Percentiles rank a stretch among this genome's conserved stretches.
Evolutionary conservation across 1,284 basidiomycete genomes (phyloP).

Genomic region (Sporisorium graminicola): DNA sequence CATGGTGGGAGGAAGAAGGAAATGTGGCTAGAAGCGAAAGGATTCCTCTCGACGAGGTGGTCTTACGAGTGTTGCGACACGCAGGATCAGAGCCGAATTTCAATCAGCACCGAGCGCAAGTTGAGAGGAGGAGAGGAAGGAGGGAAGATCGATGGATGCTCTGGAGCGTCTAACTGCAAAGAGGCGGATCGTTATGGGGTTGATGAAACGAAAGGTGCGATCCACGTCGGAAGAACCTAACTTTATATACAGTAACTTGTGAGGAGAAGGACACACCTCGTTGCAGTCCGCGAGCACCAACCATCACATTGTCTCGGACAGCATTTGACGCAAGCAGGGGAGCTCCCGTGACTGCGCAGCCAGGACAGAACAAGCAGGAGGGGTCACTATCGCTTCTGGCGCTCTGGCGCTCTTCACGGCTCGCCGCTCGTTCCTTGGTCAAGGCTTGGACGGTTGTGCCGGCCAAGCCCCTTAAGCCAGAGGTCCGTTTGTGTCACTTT

Average conservation of each 20-base stretch:
- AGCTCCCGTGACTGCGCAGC: not conserved
- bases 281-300: not conserved
- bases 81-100: slow-evolving; percentile 14
- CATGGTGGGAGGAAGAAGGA: slow-evolving; percentile 39
- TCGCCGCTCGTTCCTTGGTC: too few relatives aligned
- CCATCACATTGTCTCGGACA: not conserved
- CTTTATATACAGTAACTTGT: slow-evolving; percentile 28
- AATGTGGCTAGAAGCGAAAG: not conserved
- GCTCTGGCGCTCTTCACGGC: slow-evolving; percentile 3
- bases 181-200: not conserved
- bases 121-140: slow-evolving; percentile 3
- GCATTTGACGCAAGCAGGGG: not conserved
- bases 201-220: not conserved
- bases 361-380: not conserved
- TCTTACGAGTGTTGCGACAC: slow-evolving; percentile 1
- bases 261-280: not conserved
- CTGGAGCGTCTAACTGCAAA: slow-evolving; percentile 1
- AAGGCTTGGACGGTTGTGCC: slow-evolving; percentile 31
- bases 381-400: slow-evolving; percentile 25
- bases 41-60: slow-evolving; percentile 29
- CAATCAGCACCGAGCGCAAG: slow-evolving; percentile 9
- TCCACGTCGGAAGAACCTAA: slow-evolving; percentile 24
- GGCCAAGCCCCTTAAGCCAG: slow-evolving; percentile 18
- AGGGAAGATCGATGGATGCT: slow-evolving; percentile 3
- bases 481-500: slow-evolving; percentile 3